A percentile compares a stretch with the other conserved stretches of the same genome.
Evolutionary conservation across 2,329 filamentous ascomycete genomes (phyloP).

Genomic region (Chrysoporthe austroafricana): DNA sequence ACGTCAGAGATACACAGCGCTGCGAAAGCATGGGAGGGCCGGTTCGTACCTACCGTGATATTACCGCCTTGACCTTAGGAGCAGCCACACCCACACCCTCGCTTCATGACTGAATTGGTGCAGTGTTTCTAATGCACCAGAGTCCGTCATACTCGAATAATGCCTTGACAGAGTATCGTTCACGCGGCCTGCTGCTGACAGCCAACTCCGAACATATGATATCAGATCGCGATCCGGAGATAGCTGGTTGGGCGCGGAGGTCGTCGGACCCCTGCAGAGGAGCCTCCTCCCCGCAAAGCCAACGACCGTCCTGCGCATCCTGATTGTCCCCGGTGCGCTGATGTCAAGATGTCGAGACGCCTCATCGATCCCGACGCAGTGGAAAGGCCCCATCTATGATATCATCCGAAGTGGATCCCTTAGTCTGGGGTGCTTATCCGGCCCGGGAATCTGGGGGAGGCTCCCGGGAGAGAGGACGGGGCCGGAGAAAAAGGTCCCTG

Average conservation of each 20-base stretch:
- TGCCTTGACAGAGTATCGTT: background rate
- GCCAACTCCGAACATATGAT: background rate
- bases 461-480: conserved; percentile 6
- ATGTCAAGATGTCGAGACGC: background rate
- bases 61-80: too few species aligned
- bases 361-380: background rate
- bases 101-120: too few species aligned
- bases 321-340: background rate
- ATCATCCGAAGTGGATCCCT: conserved; percentile 19
- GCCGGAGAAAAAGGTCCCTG: background rate
- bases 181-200: background rate
- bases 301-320: background rate
- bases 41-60: too few species aligned
- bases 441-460: conserved; percentile 16
- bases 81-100: too few species aligned
- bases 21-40: too few species aligned
- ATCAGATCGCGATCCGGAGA: background rate
- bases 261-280: background rate
- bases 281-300: background rate
- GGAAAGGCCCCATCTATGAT: conserved; percentile 14
- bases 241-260: background rate
- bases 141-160: background rate
- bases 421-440: conserved; percentile 11
- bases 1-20: too few species aligned
- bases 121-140: too few species aligned